Conservation (phyloP, 164 flowering plant genomes). For the Euptelea pleiosperma region DNA sequence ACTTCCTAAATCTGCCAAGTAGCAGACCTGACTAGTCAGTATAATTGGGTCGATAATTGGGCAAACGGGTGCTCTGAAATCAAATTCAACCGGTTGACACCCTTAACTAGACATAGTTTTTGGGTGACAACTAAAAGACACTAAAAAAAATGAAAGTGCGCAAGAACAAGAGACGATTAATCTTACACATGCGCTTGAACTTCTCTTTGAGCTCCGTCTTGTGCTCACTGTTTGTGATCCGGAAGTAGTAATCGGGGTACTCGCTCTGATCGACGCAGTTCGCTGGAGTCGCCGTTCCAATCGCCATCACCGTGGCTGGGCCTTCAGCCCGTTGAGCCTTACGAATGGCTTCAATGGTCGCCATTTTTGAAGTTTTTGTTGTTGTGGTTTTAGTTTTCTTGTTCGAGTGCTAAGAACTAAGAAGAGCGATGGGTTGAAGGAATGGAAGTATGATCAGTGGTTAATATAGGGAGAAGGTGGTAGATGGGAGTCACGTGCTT, state of each 20-base stretch:
- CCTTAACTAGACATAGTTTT: no score
- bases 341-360: conserved; percentile 30
- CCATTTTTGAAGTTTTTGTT: conserved; percentile 15
- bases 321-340: conserved; percentile 45
- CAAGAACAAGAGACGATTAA: not conserved
- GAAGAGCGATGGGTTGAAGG: not conserved
- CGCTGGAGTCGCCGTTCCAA: conserved; percentile 44
- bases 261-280: conserved; percentile 35
- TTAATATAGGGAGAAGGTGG: no score
- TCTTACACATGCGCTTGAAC: conserved; percentile 59
- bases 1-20: no score
- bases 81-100: no score
- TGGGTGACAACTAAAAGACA: not conserved
- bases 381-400: not conserved
- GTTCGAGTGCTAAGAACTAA: not conserved
- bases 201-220: conserved; percentile 44
- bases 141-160: not conserved
- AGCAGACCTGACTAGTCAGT: no score
- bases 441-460: not conserved
- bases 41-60: no score
- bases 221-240: conserved; percentile 49
- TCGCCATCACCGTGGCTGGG: conserved; percentile 46
- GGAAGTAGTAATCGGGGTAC: conserved; percentile 49
- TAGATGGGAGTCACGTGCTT: conserved; percentile 15
- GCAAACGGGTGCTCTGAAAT: no score